Evolutionary conservation across 805 yeast species (phyloP), one percentile per base, ranked within the genome.

Genomic region (Wickerhamiella domercqiae): DNA sequence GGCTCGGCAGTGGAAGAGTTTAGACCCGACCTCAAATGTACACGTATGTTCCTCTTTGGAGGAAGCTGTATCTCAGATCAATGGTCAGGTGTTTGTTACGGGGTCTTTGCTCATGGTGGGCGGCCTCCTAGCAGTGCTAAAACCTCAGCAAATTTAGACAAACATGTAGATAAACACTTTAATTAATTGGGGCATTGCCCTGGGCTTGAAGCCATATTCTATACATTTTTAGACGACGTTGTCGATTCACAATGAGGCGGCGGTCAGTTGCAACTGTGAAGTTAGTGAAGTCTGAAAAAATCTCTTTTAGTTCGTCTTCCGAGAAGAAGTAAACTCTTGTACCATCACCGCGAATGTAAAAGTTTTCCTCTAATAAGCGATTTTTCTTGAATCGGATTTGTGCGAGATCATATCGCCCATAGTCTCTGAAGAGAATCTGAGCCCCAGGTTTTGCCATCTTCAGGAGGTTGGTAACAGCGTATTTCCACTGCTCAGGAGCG

Each of bases 291-390:
- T 66, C 63, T 20, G 58, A 52, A 55, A 87, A 90, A 3, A 87
- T 79, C 32, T 68, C 62, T 43, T 80, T 65, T 40, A 87, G 59
- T 59, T 90, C 95, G 41, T 87, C 94, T 54, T 87, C 97, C 2
- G 94, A 82, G 63, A 90, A 90, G 62, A 90, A 90, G 56, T 90
- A 90, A 9, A 90, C 98, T 48, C 98, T 67, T 0, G 98, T 90
- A 34, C 98, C 98, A 55, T 90, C 98, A 28, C 98, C 98, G 52
- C 98, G 72, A 28, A 86, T 83, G 58, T 90, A 90, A 53, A 90
- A 90, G 57, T 90, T 86, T 39, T 87, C 96, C 38, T 82, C 94
- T 39, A 90, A 57, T 20, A 82, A 59, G 49, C 97, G 70, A 34
- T 81, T 78, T 55, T 79, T 80, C 59, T 90, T 90, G 64, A 87